Conservation (phyloP, 75 land plant species). For the Azolla pinnata region DNA sequence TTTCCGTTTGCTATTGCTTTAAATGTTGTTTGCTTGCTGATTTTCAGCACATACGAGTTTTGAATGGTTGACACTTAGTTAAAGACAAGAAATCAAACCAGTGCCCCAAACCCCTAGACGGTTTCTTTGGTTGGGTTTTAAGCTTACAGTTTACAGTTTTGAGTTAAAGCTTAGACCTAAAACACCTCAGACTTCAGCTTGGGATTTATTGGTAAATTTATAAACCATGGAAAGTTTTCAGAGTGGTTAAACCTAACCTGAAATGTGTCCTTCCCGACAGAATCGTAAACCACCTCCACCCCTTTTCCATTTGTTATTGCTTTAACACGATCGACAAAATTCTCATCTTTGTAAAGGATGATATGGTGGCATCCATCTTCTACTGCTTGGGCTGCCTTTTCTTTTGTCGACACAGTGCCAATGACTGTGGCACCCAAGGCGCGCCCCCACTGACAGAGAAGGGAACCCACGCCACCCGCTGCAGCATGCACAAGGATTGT, state of each 20-base stretch:
- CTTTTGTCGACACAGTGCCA: constrained; percentile 80
- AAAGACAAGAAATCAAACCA: too few species aligned
- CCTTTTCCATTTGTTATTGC: constrained; percentile 80
- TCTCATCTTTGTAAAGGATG: constrained; percentile 65
- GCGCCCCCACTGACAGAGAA: constrained; percentile 89
- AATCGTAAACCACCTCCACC: constrained; percentile 88
- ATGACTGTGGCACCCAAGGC: constrained; percentile 93
- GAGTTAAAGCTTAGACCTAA: too few species aligned
- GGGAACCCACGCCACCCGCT: constrained; percentile 91
- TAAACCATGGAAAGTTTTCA: not conserved
- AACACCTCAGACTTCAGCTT: too few species aligned
- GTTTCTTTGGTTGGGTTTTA: too few species aligned
- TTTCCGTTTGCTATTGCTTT: too few species aligned
- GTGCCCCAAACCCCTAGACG: too few species aligned
- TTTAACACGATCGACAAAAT: constrained; percentile 61
- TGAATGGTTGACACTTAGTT: too few species aligned
- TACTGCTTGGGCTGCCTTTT: constrained; percentile 71
- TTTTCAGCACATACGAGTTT: too few species aligned
- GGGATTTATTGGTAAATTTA: too few species aligned
- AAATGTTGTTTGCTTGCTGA: too few species aligned
- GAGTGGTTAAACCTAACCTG: too few species aligned
- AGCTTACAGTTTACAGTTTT: too few species aligned
- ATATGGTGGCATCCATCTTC: constrained; percentile 90
- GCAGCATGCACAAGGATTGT: constrained; percentile 91
- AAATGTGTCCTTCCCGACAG: constrained; percentile 89